These are phyloP conservation scores for Mucor irregularis DNA, from an alignment of 371 early-diverging fungal genomes.

Conservation along the genomic window DNA sequence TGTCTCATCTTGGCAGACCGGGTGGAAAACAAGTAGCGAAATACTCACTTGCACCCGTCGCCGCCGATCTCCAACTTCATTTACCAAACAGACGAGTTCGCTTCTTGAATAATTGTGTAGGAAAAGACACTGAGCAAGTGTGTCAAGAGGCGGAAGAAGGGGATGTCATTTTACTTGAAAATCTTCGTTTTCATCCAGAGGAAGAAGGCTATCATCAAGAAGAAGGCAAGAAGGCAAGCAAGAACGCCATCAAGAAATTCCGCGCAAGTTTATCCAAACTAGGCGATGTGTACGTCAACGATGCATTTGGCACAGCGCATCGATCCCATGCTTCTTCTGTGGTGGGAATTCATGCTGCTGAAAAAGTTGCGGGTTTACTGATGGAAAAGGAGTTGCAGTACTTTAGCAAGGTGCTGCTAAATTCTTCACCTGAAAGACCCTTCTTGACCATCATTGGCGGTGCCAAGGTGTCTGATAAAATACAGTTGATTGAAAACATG, in stretches of 20 bases:
- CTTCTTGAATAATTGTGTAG: conserved; percentile 65
- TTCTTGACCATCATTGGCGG: conserved; percentile 97
- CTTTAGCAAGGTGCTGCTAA: conserved; percentile 57
- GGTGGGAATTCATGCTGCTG: neutral
- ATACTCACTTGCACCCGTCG: conserved; percentile 70
- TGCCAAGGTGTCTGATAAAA: conserved; percentile 98
- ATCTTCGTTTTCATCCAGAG: conserved; percentile 95
- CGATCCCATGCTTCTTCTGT: neutral
- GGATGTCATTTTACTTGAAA: conserved; percentile 92
- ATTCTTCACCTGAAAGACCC: conserved; percentile 84
- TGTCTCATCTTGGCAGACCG: conserved; percentile 43
- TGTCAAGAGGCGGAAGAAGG: conserved; percentile 74
- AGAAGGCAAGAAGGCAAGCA: conserved; percentile 75
- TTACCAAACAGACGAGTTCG: conserved; percentile 78
- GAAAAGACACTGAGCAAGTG: conserved; percentile 76
- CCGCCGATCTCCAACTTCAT: conserved; percentile 74
- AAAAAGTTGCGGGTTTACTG: neutral
- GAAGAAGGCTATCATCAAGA: conserved; percentile 94
- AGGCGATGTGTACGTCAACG: neutral
- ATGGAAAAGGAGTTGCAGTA: neutral
- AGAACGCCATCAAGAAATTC: neutral
- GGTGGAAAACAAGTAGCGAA: conserved; percentile 79
- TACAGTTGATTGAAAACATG: conserved; percentile 92
- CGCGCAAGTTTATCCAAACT: neutral
- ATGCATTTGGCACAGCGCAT: neutral